phyloP scores from a whole-genome alignment of 352 stramenopile genomes.

The Pythium grandisporangium region DNA sequence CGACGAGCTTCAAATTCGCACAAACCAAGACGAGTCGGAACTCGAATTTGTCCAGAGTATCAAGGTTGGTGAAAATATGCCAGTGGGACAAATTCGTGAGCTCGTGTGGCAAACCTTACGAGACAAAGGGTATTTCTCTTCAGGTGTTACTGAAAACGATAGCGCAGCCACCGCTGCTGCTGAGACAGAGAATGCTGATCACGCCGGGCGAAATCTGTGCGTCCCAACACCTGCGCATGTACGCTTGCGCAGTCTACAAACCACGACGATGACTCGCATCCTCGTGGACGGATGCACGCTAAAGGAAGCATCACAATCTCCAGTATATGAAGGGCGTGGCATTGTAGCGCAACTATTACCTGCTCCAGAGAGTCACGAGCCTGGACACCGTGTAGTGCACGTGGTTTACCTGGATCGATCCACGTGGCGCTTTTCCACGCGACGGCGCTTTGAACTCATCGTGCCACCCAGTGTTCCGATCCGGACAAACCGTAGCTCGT shows the following conservation, averaged over 20 bases:
- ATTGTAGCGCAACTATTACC: slow-evolving; percentile 67
- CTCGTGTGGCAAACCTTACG: slow-evolving; percentile 33
- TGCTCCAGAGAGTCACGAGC: slow-evolving; percentile 29
- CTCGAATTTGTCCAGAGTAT: slow-evolving; percentile 49
- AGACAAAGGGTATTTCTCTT: slow-evolving; percentile 24
- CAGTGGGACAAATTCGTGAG: slow-evolving; percentile 57
- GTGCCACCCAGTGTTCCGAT: too few relatives aligned
- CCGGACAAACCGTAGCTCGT: too few relatives aligned
- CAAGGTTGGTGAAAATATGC: slow-evolving; percentile 70
- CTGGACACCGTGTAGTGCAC: slow-evolving; percentile 48
- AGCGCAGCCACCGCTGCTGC: too few relatives aligned
- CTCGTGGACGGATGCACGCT: slow-evolving; percentile 53
- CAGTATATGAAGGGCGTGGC: slow-evolving; percentile 67
- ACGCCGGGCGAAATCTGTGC: too few relatives aligned
- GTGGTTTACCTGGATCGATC: slow-evolving; percentile 61
- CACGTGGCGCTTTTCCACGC: slow-evolving; percentile 54
- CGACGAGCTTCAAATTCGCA: slow-evolving; percentile 46
- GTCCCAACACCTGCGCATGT: too few relatives aligned
- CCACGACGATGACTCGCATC: slow-evolving; percentile 58
- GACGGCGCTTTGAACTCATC: slow-evolving; percentile 43
- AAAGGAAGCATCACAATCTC: slow-evolving; percentile 51
- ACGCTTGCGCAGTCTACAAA: slow-evolving; percentile 54
- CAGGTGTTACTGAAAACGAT: slow-evolving; percentile 19
- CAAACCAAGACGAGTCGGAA: slow-evolving; percentile 39
- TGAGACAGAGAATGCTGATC: too few relatives aligned